Base-by-base conservation (phyloP, 1,284 basidiomycete genomes). In the Heterobasidion irregulare region DNA sequence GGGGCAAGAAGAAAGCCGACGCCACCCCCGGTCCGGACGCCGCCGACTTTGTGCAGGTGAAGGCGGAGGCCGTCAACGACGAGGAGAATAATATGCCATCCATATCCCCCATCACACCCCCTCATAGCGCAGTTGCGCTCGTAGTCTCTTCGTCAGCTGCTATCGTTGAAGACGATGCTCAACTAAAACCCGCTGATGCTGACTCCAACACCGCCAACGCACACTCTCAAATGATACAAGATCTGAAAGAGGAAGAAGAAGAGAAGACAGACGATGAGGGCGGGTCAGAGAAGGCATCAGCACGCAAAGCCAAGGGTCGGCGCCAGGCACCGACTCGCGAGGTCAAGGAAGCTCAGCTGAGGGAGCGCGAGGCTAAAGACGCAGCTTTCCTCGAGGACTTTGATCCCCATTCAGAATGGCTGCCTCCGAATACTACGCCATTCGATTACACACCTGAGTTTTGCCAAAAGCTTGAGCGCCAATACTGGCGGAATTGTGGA, bases 401-500 rank as follows among this genome's bases (percentile, higher is more conserved):
- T 62, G 80, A 90, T 54, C 84, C 88, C 0, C 73, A 77, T 45
- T 73, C 73, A 8, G 82, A 84, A 56, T 95, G 93, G 92, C 71
- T 95, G 2, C 93, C 93, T 2, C 73, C 78, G 1, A 80, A 82
- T 51, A 92, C 89, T 0, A 74, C 71, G 1, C 66, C 82, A 0
- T 72, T 76, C 13, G 93, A 96, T 66, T 98, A 93, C 62, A 93
- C 89, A 0, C 77, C 81, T 2, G 90, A 93, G 58, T 89, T 91
- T 54, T 98, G 95, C 68, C 80, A 83, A 58, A 85, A 88, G 59
- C 80, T 99, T 33, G 96, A 98, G 71, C 78, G 92, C 49, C 82
- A 89, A 58, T 98, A 89, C 69, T 99, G 97, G 96, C 80, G 94
- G 56, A 91, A 89, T 60, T 86, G 91, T 68, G 89, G 91, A 12